phyloP scores from a whole-genome alignment of 441 rosid genomes.

The Viola pubescens region DNA sequence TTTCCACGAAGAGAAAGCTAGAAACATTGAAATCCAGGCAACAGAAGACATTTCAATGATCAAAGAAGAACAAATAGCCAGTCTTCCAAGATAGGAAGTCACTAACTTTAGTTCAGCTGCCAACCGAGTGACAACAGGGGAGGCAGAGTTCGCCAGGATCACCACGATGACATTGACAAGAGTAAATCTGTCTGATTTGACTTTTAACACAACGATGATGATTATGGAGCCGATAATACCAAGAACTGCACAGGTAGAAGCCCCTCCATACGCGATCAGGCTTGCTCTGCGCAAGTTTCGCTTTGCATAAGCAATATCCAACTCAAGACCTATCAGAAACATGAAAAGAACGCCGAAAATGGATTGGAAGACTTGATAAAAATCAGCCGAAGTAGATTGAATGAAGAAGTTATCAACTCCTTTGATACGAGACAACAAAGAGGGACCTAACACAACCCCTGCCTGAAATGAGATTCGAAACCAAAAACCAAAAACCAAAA shows the following conservation, averaged over 20 bases:
- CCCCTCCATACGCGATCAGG: conserved; percentile 37
- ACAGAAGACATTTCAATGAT: conserved; percentile 53
- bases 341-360: conserved; percentile 51
- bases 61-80: conserved; percentile 50
- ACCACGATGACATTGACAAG: conserved; percentile 32
- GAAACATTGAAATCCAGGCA: conserved; percentile 20
- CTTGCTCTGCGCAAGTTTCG: conserved; percentile 40
- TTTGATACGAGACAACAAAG: conserved; percentile 42
- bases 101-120: conserved; percentile 62
- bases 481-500: background rate
- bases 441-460: conserved; percentile 64
- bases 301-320: conserved; percentile 46
- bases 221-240: conserved; percentile 34
- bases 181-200: conserved; percentile 17
- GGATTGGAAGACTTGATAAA: conserved; percentile 41
- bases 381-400: conserved; percentile 47
- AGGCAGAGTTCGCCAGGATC: conserved; percentile 53
- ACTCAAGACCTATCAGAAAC: conserved; percentile 77
- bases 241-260: conserved; percentile 27
- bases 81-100: conserved; percentile 56
- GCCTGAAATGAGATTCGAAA: conserved; percentile 39
- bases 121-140: conserved; percentile 61
- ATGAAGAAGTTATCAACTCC: conserved; percentile 37
- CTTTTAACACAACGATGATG: conserved; percentile 20
- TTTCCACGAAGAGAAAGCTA: conserved; percentile 19